These are phyloP conservation scores for Coemansia sp. DNA, from an alignment of 192 early-diverging fungal genomes.

Conservation along the genomic window DNA sequence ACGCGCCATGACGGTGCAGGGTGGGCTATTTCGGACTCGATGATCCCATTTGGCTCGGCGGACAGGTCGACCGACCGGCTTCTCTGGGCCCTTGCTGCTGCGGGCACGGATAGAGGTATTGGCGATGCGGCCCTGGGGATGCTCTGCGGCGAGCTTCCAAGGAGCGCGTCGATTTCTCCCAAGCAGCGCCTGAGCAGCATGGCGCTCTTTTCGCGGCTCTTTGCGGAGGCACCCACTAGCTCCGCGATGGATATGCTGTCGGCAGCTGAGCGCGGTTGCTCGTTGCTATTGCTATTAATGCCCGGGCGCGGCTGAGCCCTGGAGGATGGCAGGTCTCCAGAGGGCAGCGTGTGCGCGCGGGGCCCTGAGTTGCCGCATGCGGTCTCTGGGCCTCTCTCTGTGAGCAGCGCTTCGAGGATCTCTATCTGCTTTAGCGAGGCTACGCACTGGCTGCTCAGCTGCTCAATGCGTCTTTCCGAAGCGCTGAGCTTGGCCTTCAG, in stretches of 20 bases:
- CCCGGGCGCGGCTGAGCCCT: neutral
- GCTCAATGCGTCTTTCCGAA: constrained; percentile 37
- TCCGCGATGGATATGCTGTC: no score
- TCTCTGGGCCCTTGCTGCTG: constrained; percentile 1
- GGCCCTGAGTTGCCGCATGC: neutral
- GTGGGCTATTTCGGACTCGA: constrained; percentile 14
- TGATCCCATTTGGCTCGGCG: constrained; percentile 14
- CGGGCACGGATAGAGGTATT: neutral
- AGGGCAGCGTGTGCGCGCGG: no score
- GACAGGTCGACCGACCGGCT: neutral
- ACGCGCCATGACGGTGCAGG: constrained; percentile 3
- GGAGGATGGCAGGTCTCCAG: neutral
- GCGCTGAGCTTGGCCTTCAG: constrained; percentile 38
- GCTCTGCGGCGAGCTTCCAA: constrained; percentile 5
- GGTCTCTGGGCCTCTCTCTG: neutral
- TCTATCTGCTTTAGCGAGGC: constrained; percentile 31
- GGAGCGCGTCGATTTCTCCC: constrained; percentile 31
- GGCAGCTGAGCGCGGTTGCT: no score
- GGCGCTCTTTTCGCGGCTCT: constrained; percentile 15
- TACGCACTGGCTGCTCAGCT: constrained; percentile 12
- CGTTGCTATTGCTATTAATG: neutral
- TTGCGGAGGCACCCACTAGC: constrained; percentile 13
- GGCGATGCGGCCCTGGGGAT: neutral
- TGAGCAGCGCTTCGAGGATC: constrained; percentile 20
- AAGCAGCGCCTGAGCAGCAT: constrained; percentile 26